These are phyloP conservation scores for Aspergillus niger DNA, from an alignment of 2,329 filamentous ascomycete genomes.

Conservation along the genomic window DNA sequence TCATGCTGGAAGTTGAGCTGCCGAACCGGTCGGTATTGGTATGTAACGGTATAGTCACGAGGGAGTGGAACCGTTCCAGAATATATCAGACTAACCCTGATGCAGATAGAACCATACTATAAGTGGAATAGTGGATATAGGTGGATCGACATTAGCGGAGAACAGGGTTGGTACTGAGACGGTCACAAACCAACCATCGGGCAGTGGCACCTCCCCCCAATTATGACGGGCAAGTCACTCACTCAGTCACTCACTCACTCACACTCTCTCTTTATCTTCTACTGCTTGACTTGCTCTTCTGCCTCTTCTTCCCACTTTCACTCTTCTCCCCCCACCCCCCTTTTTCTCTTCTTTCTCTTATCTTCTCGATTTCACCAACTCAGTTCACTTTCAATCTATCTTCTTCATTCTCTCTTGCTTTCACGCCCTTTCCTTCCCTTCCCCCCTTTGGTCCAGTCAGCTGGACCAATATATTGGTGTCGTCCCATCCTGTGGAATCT, in stretches of 20 bases:
- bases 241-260: not conserved
- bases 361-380: too few relatives aligned
- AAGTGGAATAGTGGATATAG: too few relatives aligned
- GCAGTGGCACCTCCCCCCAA: not conserved
- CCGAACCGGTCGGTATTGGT: not conserved
- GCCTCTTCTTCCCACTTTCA: not conserved
- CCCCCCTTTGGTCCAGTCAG: not conserved
- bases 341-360: not conserved
- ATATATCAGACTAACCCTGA: not conserved
- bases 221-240: not conserved
- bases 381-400: too few relatives aligned
- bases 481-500: not conserved
- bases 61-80: not conserved
- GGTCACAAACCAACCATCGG: slow-evolving; percentile 3
- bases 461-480: not conserved
- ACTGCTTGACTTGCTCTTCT: not conserved
- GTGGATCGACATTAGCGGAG: not conserved
- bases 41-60: not conserved
- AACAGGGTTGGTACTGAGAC: not conserved
- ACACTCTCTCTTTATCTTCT: not conserved
- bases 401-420: not conserved
- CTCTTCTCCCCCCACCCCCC: not conserved
- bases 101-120: not conserved
- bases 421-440: not conserved
- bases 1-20: not conserved